Base-by-base conservation (phyloP, 176 grass and related monocot species). In the Bothriochloa decipiens region DNA sequence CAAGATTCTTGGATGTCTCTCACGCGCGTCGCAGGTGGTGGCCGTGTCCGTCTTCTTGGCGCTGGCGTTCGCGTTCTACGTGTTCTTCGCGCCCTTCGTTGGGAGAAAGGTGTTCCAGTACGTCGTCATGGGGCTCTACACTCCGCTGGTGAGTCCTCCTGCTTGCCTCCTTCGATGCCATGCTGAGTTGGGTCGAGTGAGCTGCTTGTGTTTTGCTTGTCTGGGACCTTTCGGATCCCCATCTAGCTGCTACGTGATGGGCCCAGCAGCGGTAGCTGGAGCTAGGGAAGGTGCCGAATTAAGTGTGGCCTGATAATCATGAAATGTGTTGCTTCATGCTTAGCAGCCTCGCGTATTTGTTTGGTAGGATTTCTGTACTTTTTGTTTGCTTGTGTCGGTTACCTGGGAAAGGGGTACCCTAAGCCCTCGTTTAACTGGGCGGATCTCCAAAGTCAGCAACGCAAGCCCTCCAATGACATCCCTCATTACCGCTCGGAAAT, bases 1-100 rank as follows among this genome's bases (percentile, higher is more conserved):
- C 33, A 87, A 36, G 23, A 43, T 83, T 50, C n/a, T 83, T 50
- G 17, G 22, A 55, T 23, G 41, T 5, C 25, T 86, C 14, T 40
- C 74, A 9, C 58, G 47, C 77, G 22, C 57, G 47, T 62, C 58
- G 53, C 86, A 99, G 97, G 93, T 99, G 74, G 97, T 96, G 58
- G 97, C 93, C 3, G 92, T 99, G 76, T 92, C 97, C 42, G 97
- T 99, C 35, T 99, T 99, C 75, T 46, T 99, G 78, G 97, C 97
- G 68, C 82, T 96, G 76, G 97, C 89, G 17, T 96, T 99, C 78
- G 93, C 93, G 69, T 99, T 99, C 87, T 99, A 96, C 82, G 97
- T 99, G n/a, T 99, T 99, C 82, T 94, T 99, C 78, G 97, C 91
- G 2, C 97, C 97, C 43, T 96, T 99, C 39, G 90, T 99, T 60